Evolutionary conservation across 169 alveolate species (phyloP).

Genomic region (Cryptosporidium sp.): DNA sequence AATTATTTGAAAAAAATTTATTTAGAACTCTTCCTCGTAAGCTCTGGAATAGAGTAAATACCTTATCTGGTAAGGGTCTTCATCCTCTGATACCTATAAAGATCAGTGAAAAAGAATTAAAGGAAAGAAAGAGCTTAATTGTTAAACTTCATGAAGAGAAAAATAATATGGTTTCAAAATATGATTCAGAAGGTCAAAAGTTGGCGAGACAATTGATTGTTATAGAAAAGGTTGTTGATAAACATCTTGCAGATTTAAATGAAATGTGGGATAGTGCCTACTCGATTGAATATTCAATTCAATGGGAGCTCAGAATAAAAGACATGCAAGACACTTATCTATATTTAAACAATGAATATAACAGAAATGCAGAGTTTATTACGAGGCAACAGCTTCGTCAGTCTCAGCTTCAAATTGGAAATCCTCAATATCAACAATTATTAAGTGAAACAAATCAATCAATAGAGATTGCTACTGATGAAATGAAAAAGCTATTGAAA

Average conservation of each 20-base stretch:
- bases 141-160: slow-evolving; percentile 67
- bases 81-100: slow-evolving; percentile 55
- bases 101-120: slow-evolving; percentile 58
- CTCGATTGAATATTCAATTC: slow-evolving; percentile 65
- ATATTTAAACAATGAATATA: slow-evolving; percentile 52
- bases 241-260: slow-evolving; percentile 56
- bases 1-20: slow-evolving; percentile 39
- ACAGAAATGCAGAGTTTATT: slow-evolving; percentile 42
- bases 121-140: slow-evolving; percentile 46
- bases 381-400: slow-evolving; percentile 70
- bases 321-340: slow-evolving; percentile 72
- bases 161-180: slow-evolving; percentile 38
- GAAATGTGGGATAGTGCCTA: slow-evolving; percentile 74
- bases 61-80: slow-evolving; percentile 51
- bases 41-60: slow-evolving; percentile 52
- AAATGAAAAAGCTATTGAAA: slow-evolving; percentile 57
- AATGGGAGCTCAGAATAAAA: slow-evolving; percentile 65
- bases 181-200: slow-evolving; percentile 51
- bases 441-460: slow-evolving; percentile 60
- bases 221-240: slow-evolving; percentile 47
- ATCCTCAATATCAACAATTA: slow-evolving; percentile 56
- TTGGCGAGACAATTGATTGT: slow-evolving; percentile 41
- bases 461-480: slow-evolving; percentile 46
- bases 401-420: slow-evolving; percentile 44
- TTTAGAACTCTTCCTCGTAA: slow-evolving; percentile 47